Evolutionary conservation across 1,139 yeast species (phyloP), one percentile per base, ranked within the genome.

Genomic region (Hanseniaspora gamundiae): DNA sequence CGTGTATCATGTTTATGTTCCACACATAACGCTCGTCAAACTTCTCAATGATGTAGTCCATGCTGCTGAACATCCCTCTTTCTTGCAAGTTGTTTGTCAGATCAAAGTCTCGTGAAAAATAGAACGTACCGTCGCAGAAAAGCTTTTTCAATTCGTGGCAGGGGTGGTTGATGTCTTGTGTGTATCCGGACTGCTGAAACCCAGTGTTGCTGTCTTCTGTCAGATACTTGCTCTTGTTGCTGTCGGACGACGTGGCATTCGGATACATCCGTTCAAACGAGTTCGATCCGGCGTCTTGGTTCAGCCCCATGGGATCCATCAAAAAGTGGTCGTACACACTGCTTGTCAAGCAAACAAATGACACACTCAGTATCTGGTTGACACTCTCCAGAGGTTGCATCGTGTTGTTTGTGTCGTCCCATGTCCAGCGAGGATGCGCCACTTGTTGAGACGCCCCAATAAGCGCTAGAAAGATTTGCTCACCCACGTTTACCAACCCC

Each of bases 91-190:
- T 71, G 24, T 77, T 74, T 0, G 85, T 76, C 30, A 81, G 61
- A 57, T 82, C 91, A 55, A 79, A 80, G 47, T 76, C 71, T 30
- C 70, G 67, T 0, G 87, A 78, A 58, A 73, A 81, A 54, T 73
- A 81, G 55, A 81, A 82, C 2, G 77, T 68, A 0, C 86, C 91
- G 53, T 71, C 72, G 13, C 76, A 68, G 26, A 81, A 62, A 11
- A 80, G 59, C 51, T 73, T 73, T 45, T 73, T 67, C 2, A 80
- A 69, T 2, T 80, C 71, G 27, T 73, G 70, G 29, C 83, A 78
- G 2, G 85, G 85, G 51, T 70, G 75, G 26, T 71, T 76, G 29
- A 64, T 59, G 16, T 66, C 59, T 30, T 65, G 58, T 46, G 9
- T 3, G 35, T 30, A 30, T 4, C 3, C 9, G 19, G 36, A 4